Evolutionary conservation across 495 filamentous ascomycete genomes (phyloP).

Genomic region (Arthonia radiata): DNA sequence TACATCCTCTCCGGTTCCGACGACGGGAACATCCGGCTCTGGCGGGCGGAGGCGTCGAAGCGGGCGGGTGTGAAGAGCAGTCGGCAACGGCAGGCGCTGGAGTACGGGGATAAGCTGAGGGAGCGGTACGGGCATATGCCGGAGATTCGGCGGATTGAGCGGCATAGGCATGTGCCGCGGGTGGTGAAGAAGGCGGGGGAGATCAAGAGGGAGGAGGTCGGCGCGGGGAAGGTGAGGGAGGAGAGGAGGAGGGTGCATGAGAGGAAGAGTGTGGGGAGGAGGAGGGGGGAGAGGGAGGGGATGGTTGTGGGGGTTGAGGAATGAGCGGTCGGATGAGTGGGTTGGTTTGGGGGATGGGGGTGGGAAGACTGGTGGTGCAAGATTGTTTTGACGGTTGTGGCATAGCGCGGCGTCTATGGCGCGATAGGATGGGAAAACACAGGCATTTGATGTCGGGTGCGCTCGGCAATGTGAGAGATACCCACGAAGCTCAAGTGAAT

Average conservation of each 20-base stretch:
- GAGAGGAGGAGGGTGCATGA: constrained; percentile 89
- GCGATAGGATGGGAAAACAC: no score
- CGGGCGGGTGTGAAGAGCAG: constrained; percentile 67
- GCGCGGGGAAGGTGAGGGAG: constrained; percentile 61
- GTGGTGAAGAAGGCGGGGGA: constrained; percentile 90
- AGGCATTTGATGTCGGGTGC: no score
- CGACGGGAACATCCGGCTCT: constrained; percentile 82
- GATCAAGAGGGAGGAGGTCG: constrained; percentile 82
- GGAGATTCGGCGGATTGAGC: constrained; percentile 69
- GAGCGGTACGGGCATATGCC: constrained; percentile 87
- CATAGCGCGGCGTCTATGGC: no score
- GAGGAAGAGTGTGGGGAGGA: constrained; percentile 37
- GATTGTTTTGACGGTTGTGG: no score
- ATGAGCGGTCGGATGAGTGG: no score
- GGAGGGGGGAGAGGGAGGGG: constrained; percentile 75
- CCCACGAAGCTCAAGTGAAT: no score
- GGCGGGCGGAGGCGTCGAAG: constrained; percentile 70
- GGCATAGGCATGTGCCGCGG: constrained; percentile 81
- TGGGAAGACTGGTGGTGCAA: no score
- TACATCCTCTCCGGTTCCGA: constrained; percentile 73
- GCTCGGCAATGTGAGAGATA: no score
- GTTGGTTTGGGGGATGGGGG: no score
- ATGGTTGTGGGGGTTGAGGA: constrained; percentile 60
- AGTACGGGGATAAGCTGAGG: constrained; percentile 70
- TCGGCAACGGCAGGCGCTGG: constrained; percentile 59